Base-by-base conservation (phyloP, 2,329 filamentous ascomycete species). In the Calonectria pseudoreteaudii region DNA sequence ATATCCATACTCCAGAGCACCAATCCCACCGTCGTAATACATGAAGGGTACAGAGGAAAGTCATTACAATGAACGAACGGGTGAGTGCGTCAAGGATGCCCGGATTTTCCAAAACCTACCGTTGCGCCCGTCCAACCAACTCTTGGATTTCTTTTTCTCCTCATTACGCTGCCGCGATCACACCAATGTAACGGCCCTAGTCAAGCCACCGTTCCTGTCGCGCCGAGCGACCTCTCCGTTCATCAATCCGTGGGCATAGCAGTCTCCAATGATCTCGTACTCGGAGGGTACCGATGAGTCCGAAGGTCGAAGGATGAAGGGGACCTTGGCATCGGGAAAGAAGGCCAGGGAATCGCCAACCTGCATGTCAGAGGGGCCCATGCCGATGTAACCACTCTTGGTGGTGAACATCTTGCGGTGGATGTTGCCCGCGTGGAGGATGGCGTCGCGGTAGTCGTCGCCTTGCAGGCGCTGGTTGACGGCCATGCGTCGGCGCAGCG, bases 161-260 rank as follows among this genome's bases (percentile, higher is more conserved):
- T 30, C 26, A 66, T 65, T 44, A 49, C 20, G 4, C 36, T 34
- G 28, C 38, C 44, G n/a, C 44, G 16, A 34, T 53, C 60, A 71
- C 3, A 67, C 41, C 38, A 71, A 11, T 41, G 60, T 71, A 14
- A 71, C 9, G 8, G 56, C 38, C 26, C 41, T 67, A 23, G 44
- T 66, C 10, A 28, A 3, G 20, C 41, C 62, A 6, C 41, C 62
- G 23, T 47, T 67, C 7, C 41, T 26, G 9, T 28, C 69, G 30
- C 26, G 50, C 13, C 52, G 31, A 14, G 56, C 56, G 7, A 36
- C 69, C 52, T 71, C 69, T 26, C 69, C 69, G 7, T 66, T 56
- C 69, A 71, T 71, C 62, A 62, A 9, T n/a, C 52, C 69, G 44
- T 71, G 64, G 13, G 66, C 52, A 14, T 66, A 71, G 44, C 69